A percentile compares a stretch with the other conserved stretches of the same genome.
phyloP scores from a whole-genome alignment of 2,329 filamentous ascomycete species.

The Alternaria sp. region DNA sequence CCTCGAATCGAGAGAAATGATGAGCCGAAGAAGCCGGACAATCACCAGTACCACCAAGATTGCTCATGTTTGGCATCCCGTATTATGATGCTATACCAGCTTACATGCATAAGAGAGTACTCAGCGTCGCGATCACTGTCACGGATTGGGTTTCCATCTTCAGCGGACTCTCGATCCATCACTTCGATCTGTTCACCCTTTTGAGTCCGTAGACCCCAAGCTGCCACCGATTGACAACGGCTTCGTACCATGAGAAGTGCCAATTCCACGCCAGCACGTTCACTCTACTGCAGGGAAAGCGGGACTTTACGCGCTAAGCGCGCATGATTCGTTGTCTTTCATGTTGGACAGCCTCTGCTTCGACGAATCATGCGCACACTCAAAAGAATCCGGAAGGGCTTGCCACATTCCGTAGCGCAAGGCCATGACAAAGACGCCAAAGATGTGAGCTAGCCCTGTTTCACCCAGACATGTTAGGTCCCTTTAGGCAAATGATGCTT shows the following conservation, averaged over 20 bases:
- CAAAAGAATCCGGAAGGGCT: constrained; percentile 7
- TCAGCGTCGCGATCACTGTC: background rate
- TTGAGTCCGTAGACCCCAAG: background rate
- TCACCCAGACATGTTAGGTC: background rate
- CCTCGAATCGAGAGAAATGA: background rate
- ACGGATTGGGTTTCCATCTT: background rate
- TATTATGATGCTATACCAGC: background rate
- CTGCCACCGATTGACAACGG: background rate
- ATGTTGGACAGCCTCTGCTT: background rate
- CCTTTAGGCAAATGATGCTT: constrained; percentile 1
- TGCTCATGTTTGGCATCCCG: background rate
- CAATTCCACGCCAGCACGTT: background rate
- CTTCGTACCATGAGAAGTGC: background rate
- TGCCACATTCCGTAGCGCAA: constrained; percentile 7
- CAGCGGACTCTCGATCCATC: background rate
- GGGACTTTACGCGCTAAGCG: background rate
- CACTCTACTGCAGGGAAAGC: background rate
- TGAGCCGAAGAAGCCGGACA: background rate
- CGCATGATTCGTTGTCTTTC: background rate
- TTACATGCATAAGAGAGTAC: background rate
- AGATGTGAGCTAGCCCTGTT: background rate
- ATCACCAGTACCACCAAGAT: background rate
- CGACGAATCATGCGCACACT: constrained; percentile 1
- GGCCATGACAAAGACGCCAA: background rate
- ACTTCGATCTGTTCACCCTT: background rate